Evolutionary conservation across 192 early-diverging fungal species (phyloP).

Genomic region (Coemansia guatemalensis): DNA sequence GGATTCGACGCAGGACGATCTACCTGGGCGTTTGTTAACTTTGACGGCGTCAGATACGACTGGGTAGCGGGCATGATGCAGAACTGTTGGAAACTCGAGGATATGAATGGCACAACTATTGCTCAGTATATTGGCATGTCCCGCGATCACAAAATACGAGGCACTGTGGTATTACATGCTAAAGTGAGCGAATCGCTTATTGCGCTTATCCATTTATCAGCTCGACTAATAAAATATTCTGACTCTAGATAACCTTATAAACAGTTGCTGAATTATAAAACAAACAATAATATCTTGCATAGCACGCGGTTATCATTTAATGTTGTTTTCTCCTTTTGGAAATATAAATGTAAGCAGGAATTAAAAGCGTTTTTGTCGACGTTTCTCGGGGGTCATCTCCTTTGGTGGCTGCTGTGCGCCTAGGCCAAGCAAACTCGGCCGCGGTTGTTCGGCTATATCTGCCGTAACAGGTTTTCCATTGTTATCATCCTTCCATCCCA

Average conservation of each 20-base stretch:
- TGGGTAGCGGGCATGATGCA: conserved; percentile 51
- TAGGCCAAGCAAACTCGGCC: conserved; percentile 78
- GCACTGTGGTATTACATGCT: conserved; percentile 21
- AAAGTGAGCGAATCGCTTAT: conserved; percentile 44
- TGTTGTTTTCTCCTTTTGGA: too few relatives aligned
- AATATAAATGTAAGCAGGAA: too few relatives aligned
- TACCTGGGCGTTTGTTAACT: conserved; percentile 44
- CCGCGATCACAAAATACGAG: conserved; percentile 33
- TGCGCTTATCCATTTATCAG: conserved; percentile 29
- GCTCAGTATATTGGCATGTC: conserved; percentile 47
- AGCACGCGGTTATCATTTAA: too few relatives aligned
- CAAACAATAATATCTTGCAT: too few relatives aligned
- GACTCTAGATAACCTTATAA: background rate
- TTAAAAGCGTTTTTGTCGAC: too few relatives aligned
- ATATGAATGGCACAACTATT: conserved; percentile 18
- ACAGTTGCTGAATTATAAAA: too few relatives aligned
- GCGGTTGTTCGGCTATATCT: conserved; percentile 21
- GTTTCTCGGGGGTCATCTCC: background rate
- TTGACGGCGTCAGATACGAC: conserved; percentile 40
- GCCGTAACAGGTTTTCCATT: conserved; percentile 21
- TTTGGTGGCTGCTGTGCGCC: conserved; percentile 66
- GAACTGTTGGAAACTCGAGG: conserved; percentile 49
- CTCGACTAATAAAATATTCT: conserved; percentile 31
- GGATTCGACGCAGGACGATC: conserved; percentile 24
- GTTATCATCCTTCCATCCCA: conserved; percentile 74